Conservation (phyloP, 345 rosid species). For the Gynandropsis gynandra region DNA sequence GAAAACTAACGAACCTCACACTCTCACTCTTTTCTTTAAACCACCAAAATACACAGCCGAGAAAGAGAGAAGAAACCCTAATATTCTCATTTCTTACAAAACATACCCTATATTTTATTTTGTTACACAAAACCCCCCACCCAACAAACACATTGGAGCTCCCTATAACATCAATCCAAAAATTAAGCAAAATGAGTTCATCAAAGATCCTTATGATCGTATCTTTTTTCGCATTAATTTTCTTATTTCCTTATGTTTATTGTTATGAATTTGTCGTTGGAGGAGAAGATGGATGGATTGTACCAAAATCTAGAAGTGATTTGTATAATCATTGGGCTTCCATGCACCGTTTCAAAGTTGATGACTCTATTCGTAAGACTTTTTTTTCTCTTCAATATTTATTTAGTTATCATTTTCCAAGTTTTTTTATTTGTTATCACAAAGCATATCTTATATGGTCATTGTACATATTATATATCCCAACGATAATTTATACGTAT, state of each 20-base stretch:
- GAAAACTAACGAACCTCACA: constrained; percentile 15
- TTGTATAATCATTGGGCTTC: constrained; percentile 79
- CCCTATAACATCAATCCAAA: constrained; percentile 22
- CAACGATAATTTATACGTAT: not conserved
- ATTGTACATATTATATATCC: too few species aligned
- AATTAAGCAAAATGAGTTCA: constrained; percentile 20
- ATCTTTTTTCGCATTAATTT: constrained; percentile 7
- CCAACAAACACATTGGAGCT: not conserved
- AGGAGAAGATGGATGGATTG: constrained; percentile 59
- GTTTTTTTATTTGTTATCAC: too few species aligned
- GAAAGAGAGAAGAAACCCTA: not conserved
- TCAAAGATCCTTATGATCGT: constrained; percentile 10
- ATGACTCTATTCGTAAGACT: constrained; percentile 53
- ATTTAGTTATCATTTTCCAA: too few species aligned
- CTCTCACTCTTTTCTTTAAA: constrained; percentile 14
- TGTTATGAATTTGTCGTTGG: constrained; percentile 50
- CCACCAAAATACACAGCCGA: not conserved
- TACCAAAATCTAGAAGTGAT: constrained; percentile 41
- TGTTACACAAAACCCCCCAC: too few species aligned
- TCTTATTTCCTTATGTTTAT: constrained; percentile 21
- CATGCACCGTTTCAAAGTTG: constrained; percentile 52
- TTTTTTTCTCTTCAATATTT: not conserved
- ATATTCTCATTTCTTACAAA: not conserved
- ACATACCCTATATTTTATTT: not conserved
- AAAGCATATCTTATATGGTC: not conserved